Evolutionary conservation across 176 grass and related monocot species (phyloP), one percentile per base, ranked within the genome.

Genomic region (Aegilops longissima): DNA sequence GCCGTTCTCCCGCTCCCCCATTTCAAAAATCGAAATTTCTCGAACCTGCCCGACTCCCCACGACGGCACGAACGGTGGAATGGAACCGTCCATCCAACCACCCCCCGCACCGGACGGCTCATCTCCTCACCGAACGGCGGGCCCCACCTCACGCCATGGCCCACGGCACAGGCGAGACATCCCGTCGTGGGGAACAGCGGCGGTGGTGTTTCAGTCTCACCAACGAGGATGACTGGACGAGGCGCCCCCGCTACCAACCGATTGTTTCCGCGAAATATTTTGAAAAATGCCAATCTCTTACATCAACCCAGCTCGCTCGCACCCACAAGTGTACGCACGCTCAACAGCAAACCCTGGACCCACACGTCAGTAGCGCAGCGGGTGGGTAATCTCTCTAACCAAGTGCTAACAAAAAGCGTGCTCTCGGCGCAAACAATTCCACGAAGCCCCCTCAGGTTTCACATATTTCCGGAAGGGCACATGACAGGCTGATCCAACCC

Each of bases 21-120:
- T 38, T 90, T 91, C 68, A 87, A 91, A 87, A 84, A 61, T 68
- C 49, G 76, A 87, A 87, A 78, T 38, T 77, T 12, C 11, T 24
- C 73, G 7, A 59, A 2, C 25, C 76, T 1, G 45, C 34, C 11
- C 67, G 12, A 29, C 4, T 1, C 12, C 75, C 68, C 59, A 38
- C 81, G 68, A 9, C 12, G 8, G 54, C 21, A 11, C 7, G 68
- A 51, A 39, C 9, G 30, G 61, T 2, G 66, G 40, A 20, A 21
- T 1, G 66, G 40, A 56, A 20, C 73, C 8, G 20, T 44, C 84
- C 42, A 10, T 71, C 56, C 66, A 38, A 87, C 78, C 66, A 58
- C 52, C 16, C 17, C 5, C 14, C 68, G 11, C 18, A 6, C 17
- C 17, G 67, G 20, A 4, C 65, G 34, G 52, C 45, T 13, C 80